A percentile compares a stretch with the other conserved stretches of the same genome.
phyloP scores from a whole-genome alignment of 192 early-diverging fungal genomes.

The Coemansia sp. region DNA sequence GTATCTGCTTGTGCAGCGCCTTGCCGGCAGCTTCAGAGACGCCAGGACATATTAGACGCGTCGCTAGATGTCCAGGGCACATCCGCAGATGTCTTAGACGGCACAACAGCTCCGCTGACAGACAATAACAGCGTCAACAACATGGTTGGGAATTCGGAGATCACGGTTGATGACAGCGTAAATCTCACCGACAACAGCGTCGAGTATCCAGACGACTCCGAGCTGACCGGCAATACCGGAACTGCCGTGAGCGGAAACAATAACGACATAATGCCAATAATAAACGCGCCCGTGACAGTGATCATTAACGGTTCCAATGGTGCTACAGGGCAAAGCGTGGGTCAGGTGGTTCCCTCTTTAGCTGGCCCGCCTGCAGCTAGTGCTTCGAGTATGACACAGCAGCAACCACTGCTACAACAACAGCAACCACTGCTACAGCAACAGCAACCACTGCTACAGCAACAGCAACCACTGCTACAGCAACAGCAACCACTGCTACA shows the following conservation, averaged over 20 bases:
- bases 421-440: constrained; percentile 4
- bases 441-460: constrained; percentile 8
- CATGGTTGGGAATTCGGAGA: constrained; percentile 35
- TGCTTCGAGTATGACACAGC: neutral
- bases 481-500: constrained; percentile 4
- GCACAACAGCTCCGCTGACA: constrained; percentile 6
- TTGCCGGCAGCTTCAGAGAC: neutral
- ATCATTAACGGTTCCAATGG: constrained; percentile 18
- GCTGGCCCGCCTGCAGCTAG: neutral
- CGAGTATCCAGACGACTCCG: constrained; percentile 32
- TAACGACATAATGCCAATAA: constrained; percentile 50
- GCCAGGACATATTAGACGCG: neutral
- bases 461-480: constrained; percentile 9
- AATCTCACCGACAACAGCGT: constrained; percentile 26
- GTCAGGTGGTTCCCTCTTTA: neutral
- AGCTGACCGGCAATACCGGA: constrained; percentile 43
- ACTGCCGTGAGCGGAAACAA: constrained; percentile 48
- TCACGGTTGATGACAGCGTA: constrained; percentile 36
- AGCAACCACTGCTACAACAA: constrained; percentile 5
- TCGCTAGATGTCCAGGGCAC: too few relatives aligned
- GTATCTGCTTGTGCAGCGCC: neutral
- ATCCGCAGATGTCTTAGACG: neutral
- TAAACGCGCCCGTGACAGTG: constrained; percentile 50
- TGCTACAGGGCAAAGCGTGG: neutral
- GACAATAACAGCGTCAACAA: constrained; percentile 7